A percentile compares a stretch with the other conserved stretches of the same genome.
Evolutionary conservation across 768 basidiomycete species (phyloP).

Genomic region (Exidia glandulosa): DNA sequence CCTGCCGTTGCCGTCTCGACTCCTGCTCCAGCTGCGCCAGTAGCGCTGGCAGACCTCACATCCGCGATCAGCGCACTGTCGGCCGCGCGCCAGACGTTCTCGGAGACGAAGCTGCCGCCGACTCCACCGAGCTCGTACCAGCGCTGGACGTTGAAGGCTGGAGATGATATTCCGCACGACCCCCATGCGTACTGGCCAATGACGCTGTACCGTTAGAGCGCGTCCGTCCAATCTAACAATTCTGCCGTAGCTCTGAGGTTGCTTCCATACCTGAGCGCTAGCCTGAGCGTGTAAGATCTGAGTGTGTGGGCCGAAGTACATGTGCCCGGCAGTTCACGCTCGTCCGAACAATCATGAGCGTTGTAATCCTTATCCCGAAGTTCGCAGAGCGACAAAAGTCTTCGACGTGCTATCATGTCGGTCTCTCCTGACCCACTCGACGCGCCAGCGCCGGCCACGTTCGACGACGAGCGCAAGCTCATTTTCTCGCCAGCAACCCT

Average conservation of each 20-base stretch:
- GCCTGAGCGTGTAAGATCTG: too few relatives aligned
- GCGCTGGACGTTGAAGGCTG: constrained; percentile 63
- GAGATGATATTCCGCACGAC: constrained; percentile 74
- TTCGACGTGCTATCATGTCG: too few relatives aligned
- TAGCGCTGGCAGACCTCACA: constrained; percentile 48
- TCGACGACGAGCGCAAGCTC: not conserved
- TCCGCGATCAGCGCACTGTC: constrained; percentile 62
- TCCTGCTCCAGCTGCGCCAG: constrained; percentile 33
- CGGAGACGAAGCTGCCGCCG: constrained; percentile 61
- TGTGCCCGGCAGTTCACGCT: too few relatives aligned
- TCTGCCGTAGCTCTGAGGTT: too few relatives aligned
- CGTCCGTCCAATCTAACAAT: too few relatives aligned
- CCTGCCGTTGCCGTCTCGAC: constrained; percentile 23
- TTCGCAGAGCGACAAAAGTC: too few relatives aligned
- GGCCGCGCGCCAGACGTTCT: constrained; percentile 44
- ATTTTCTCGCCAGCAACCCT: constrained; percentile 14
- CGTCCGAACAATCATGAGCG: too few relatives aligned
- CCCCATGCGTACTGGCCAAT: constrained; percentile 78
- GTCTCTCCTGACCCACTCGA: not conserved
- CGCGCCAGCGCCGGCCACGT: not conserved
- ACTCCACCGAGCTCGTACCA: constrained; percentile 52
- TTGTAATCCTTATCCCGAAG: too few relatives aligned
- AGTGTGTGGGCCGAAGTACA: too few relatives aligned
- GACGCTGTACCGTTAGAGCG: constrained; percentile 33
- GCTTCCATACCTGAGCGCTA: too few relatives aligned